A percentile compares a stretch with the other conserved stretches of the same genome.
phyloP scores from a whole-genome alignment of 306 rosid genomes.

The Hippophae tibetana region DNA sequence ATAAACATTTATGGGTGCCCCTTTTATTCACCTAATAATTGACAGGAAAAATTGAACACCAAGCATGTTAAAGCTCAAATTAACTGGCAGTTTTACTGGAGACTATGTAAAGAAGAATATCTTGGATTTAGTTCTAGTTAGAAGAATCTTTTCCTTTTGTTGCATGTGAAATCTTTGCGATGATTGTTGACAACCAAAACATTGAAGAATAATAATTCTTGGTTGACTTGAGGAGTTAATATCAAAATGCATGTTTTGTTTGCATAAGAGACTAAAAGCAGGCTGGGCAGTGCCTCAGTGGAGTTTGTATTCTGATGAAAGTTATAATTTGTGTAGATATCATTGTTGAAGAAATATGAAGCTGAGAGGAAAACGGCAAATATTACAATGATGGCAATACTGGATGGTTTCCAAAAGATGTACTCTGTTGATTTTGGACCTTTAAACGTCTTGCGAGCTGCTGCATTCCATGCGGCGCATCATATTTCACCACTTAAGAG shows the following conservation, averaged over 20 bases:
- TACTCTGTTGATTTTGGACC: slow-evolving; percentile 88
- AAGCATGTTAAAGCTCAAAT: too few relatives aligned
- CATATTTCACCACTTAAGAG: slow-evolving; percentile 66
- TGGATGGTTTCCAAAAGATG: slow-evolving; percentile 83
- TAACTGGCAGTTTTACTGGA: too few relatives aligned
- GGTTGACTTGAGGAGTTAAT: background rate
- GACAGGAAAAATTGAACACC: too few relatives aligned
- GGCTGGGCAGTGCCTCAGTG: background rate
- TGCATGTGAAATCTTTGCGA: too few relatives aligned
- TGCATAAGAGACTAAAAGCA: background rate
- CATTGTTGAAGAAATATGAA: slow-evolving; percentile 68
- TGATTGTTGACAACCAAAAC: too few relatives aligned
- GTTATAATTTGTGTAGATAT: slow-evolving; percentile 36
- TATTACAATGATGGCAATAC: slow-evolving; percentile 72
- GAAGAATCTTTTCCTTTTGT: too few relatives aligned
- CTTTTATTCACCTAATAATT: too few relatives aligned
- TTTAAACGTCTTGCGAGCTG: slow-evolving; percentile 57
- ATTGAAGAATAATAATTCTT: background rate
- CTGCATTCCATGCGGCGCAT: slow-evolving; percentile 65
- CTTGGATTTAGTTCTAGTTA: too few relatives aligned
- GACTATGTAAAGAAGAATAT: too few relatives aligned
- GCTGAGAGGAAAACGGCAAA: slow-evolving; percentile 62
- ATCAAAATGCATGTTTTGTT: background rate
- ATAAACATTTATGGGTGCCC: too few relatives aligned
- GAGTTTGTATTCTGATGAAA: background rate